phyloP scores from a whole-genome alignment of 495 filamentous ascomycete genomes.

The Aspergillus sclerotiicarbonarius region DNA sequence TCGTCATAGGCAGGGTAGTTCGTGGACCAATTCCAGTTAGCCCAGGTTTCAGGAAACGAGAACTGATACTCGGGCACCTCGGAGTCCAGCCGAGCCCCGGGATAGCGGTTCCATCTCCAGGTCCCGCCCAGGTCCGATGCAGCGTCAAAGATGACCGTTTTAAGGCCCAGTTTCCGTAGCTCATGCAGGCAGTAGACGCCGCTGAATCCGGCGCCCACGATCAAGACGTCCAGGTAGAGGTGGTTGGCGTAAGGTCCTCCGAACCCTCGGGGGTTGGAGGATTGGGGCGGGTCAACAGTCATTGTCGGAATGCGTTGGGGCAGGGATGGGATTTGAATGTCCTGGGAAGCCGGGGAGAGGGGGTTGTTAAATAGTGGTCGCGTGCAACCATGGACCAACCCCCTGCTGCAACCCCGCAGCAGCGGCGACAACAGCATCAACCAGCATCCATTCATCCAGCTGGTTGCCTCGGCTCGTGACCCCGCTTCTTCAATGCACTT shows the following conservation, averaged over 20 bases:
- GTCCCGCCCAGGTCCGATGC: conserved; percentile 47
- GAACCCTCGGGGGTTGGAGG: not conserved
- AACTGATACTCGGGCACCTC: conserved; percentile 52
- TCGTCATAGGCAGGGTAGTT: conserved; percentile 52
- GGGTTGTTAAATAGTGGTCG: not conserved
- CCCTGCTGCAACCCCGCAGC: not conserved
- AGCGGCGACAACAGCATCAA: not conserved
- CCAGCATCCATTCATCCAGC: not conserved
- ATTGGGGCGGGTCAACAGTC: not conserved
- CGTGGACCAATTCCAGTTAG: conserved; percentile 50
- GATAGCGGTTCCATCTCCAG: conserved; percentile 56
- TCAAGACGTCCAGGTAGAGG: conserved; percentile 11
- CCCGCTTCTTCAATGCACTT: too few relatives aligned
- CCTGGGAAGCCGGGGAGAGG: not conserved
- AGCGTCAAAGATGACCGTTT: conserved; percentile 42
- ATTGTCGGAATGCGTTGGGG: not conserved
- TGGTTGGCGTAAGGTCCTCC: not conserved
- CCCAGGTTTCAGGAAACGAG: conserved; percentile 47
- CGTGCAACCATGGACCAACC: not conserved
- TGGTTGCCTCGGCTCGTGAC: not conserved
- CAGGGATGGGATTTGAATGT: not conserved
- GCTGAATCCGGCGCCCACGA: conserved; percentile 29
- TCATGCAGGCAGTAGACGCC: conserved; percentile 35
- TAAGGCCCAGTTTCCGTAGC: conserved; percentile 36
- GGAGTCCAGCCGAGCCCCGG: conserved; percentile 50